A percentile compares a stretch with the other conserved stretches of the same genome.
Conservation (phyloP, 139 green algal species). For the Tetraselmis chui region DNA sequence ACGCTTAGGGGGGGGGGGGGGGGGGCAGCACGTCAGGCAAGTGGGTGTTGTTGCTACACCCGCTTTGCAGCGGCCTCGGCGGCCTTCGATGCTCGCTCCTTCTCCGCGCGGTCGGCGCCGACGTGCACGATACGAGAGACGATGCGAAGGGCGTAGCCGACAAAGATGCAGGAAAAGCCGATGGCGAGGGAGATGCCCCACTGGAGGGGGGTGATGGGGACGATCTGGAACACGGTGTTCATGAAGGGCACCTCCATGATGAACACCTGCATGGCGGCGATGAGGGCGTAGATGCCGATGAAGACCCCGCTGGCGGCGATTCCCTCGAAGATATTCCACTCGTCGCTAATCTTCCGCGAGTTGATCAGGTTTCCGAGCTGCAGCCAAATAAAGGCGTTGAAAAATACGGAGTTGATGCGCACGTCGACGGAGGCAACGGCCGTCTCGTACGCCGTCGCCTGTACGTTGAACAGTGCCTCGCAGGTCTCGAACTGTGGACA, state of each 20-base stretch:
- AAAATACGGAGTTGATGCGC: conserved; percentile 38
- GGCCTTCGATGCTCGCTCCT: background rate
- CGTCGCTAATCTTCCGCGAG: conserved; percentile 75
- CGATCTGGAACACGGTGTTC: background rate
- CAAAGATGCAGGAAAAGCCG: background rate
- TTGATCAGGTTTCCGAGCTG: conserved; percentile 88
- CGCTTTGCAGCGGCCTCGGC: too few species aligned
- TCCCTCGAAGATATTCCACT: conserved; percentile 77
- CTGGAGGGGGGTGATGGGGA: background rate
- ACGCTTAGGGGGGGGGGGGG: too few species aligned
- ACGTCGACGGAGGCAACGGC: background rate
- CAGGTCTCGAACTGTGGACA: background rate
- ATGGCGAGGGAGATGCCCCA: background rate
- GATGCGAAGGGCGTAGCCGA: background rate
- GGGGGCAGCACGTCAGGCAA: too few species aligned
- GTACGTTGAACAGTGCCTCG: background rate
- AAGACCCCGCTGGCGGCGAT: conserved; percentile 65
- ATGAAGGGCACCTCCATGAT: background rate
- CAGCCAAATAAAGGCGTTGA: conserved; percentile 56
- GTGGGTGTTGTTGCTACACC: too few species aligned
- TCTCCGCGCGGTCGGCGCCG: background rate
- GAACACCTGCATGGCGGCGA: conserved; percentile 51
- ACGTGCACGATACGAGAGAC: background rate
- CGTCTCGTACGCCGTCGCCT: background rate
- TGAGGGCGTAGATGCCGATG: conserved; percentile 58